Evolutionary conservation across 2,329 filamentous ascomycete genomes (phyloP).

Genomic region (Colletotrichum scovillei): DNA sequence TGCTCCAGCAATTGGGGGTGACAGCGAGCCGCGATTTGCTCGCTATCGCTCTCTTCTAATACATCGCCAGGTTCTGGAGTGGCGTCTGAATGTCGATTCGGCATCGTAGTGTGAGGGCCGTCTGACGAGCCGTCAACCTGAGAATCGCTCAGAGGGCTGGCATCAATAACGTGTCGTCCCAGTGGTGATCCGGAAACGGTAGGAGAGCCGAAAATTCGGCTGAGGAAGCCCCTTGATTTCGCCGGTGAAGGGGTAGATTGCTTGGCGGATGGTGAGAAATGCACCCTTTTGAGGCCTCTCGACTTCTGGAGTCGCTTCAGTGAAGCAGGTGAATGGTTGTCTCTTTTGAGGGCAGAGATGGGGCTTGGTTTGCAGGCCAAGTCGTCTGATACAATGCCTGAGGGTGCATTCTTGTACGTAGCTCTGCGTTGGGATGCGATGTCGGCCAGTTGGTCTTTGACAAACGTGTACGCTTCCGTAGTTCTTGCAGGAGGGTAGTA

Average conservation of each 20-base stretch:
- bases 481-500: conserved; percentile 8
- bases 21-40: conserved; percentile 6
- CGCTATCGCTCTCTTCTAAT: conserved; percentile 11
- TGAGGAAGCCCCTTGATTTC: conserved; percentile 6
- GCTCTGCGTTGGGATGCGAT: conserved; percentile 13
- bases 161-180: neutral
- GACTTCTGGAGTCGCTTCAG: conserved; percentile 31
- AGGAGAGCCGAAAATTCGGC: conserved; percentile 13
- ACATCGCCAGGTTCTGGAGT: conserved; percentile 10
- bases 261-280: conserved; percentile 20
- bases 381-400: neutral
- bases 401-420: neutral
- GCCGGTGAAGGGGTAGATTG: neutral
- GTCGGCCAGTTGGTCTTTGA: conserved; percentile 21
- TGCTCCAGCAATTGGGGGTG: conserved; percentile 11
- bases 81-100: neutral
- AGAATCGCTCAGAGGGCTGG: conserved; percentile 1
- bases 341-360: conserved; percentile 4
- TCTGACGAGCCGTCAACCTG: conserved; percentile 19
- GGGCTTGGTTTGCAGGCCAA: neutral
- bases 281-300: conserved; percentile 27
- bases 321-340: conserved; percentile 12
- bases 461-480: conserved; percentile 25
- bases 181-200: neutral
- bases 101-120: neutral